Conservation (phyloP, 768 basidiomycete species). For the Agrocybe pediades region DNA sequence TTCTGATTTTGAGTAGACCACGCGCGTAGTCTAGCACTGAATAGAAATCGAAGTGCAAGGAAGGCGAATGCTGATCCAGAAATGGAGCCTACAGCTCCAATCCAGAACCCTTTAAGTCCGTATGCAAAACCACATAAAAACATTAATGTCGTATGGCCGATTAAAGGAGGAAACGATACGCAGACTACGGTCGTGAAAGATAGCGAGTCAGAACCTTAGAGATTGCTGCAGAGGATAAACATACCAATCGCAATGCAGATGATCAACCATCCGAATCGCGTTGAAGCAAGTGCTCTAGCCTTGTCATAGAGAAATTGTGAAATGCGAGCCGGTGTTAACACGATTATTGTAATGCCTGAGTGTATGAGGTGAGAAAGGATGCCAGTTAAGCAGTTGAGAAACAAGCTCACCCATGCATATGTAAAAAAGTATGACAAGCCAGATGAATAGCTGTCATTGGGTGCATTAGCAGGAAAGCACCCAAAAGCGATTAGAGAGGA, state of each 20-base stretch:
- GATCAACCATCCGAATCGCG: slow-evolving; percentile 63
- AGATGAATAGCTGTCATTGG: slow-evolving; percentile 53
- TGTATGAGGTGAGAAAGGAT: not conserved
- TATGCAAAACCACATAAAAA: slow-evolving; percentile 84
- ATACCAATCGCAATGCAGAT: slow-evolving; percentile 54
- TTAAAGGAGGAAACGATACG: slow-evolving; percentile 58
- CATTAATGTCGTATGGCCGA: slow-evolving; percentile 68
- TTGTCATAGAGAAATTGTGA: slow-evolving; percentile 73
- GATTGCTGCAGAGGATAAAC: slow-evolving; percentile 24
- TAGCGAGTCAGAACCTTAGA: not conserved
- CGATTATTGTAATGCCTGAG: slow-evolving; percentile 40
- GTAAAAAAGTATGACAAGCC: slow-evolving; percentile 61
- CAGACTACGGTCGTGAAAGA: slow-evolving; percentile 32
- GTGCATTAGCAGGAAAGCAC: not conserved
- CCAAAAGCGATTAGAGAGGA: slow-evolving; percentile 2
- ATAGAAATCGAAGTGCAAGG: slow-evolving; percentile 57
- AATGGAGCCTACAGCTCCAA: slow-evolving; percentile 62
- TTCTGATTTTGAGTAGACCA: slow-evolving; percentile 68
- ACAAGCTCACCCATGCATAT: slow-evolving; percentile 36
- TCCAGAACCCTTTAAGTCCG: slow-evolving; percentile 73
- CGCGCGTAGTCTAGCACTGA: slow-evolving; percentile 51
- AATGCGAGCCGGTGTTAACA: slow-evolving; percentile 65
- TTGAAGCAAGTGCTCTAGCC: slow-evolving; percentile 59
- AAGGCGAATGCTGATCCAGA: slow-evolving; percentile 68
- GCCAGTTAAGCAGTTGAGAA: not conserved